Evolutionary conservation across 2,329 filamentous ascomycete genomes (phyloP).

Genomic region (Nemania bipapillata): DNA sequence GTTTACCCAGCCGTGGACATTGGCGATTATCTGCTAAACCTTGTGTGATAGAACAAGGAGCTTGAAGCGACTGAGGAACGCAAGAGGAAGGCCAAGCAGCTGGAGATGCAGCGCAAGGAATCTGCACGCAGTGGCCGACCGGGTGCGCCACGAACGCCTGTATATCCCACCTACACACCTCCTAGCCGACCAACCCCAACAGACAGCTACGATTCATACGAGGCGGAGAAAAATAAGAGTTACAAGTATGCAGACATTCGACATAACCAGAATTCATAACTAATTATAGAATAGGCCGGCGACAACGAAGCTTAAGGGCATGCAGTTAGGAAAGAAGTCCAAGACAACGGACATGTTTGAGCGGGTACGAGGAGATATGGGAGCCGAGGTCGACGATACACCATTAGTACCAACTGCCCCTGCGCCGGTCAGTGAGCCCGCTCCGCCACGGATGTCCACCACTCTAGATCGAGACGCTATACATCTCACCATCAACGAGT

Average conservation of each 20-base stretch:
- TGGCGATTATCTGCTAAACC: conserved; percentile 32
- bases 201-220: conserved; percentile 92
- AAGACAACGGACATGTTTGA: conserved; percentile 98
- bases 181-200: conserved; percentile 77
- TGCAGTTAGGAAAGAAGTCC: conserved; percentile 99
- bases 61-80: conserved; percentile 97
- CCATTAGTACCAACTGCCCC: conserved; percentile 72
- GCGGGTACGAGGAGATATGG: conserved; percentile 89
- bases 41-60: conserved; percentile 83
- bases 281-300: conserved; percentile 59
- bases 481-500: conserved; percentile 86
- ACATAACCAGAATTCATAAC: conserved; percentile 22
- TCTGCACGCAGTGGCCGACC: conserved; percentile 79
- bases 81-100: conserved; percentile 97
- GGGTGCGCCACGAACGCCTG: conserved; percentile 75
- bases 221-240: conserved; percentile 95
- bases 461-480: conserved; percentile 84
- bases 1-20: conserved; percentile 41
- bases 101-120: conserved; percentile 99
- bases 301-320: conserved; percentile 90
- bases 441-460: conserved; percentile 69
- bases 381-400: conserved; percentile 81
- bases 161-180: conserved; percentile 89
- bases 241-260: conserved; percentile 70
- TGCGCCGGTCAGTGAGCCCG: conserved; percentile 63